Evolutionary conservation across 352 stramenopile genomes (phyloP), one percentile per base, ranked within the genome.

Genomic region (Pythium sp.): DNA sequence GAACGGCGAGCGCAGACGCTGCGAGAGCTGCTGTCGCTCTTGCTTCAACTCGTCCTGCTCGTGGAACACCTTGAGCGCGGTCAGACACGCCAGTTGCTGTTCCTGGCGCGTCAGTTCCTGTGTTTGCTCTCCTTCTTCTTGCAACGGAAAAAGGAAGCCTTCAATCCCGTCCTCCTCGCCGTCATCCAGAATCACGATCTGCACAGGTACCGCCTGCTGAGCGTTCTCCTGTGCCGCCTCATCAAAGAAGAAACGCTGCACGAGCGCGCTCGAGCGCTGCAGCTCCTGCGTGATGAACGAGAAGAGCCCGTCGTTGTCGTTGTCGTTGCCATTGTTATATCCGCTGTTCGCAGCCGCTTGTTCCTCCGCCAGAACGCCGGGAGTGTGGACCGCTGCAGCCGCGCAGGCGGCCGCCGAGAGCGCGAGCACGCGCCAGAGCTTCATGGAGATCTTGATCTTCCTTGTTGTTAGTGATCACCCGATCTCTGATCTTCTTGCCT

Each of bases 371-470:
- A 14, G 12, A 20, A 11, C 15, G 30, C 30, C 30, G 20, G 14
- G 18, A 18, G 12, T n/a, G 20, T 24, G 34, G 18, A 30, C n/a
- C 1, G 20, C 32, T 1, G 28, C 26, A 2, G 30, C 30, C 24
- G 53, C 61, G 3, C 28, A 43, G 30, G 32, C 28, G 20, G 56
- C 55, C n/a, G 28, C 32, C 51, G 65, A 49, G 41, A 96, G 73
- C 34, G 89, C 86, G 34, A 87, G 84, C 63, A 84, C 77, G 30
- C 86, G 87, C 87, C 86, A 93, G 26, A 96, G 38, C 55, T 96
- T 83, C 66, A 91, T 84, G 59, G 93, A 34, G 51, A 34, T 63
- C 24, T 51, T 49, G 5, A 20, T 47, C 41, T 20, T 47, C 14
- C 41, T 20, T 47, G 3, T 49, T 5, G 18, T 24, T 51, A 3